phyloP scores from a whole-genome alignment of 2,329 filamentous ascomycete species.

The Neofusicoccum ribis region DNA sequence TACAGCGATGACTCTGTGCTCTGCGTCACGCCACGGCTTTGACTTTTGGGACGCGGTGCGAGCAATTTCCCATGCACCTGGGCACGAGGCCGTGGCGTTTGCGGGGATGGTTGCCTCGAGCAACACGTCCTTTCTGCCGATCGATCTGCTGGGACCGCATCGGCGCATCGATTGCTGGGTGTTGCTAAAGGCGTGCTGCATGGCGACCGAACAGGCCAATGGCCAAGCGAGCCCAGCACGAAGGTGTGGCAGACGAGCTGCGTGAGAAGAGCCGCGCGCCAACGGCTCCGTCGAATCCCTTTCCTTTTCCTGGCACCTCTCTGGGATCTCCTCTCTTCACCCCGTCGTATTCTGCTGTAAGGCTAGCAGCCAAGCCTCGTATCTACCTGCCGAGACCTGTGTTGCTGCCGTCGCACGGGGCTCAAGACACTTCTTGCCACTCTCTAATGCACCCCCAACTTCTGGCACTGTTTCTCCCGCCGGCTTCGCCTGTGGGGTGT shows the following conservation, averaged over 20 bases:
- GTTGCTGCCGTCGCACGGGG: neutral
- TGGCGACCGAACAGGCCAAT: neutral
- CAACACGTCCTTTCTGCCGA: neutral
- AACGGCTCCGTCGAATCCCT: neutral
- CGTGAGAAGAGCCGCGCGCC: neutral
- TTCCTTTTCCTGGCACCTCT: neutral
- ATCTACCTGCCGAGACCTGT: constrained; percentile 7
- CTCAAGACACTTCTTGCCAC: neutral
- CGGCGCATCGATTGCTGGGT: neutral
- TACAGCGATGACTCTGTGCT: neutral
- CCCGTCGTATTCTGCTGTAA: neutral
- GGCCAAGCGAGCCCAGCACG: too few relatives aligned
- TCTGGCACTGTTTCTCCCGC: neutral
- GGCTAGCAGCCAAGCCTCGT: constrained; percentile 12
- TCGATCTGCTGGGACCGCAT: neutral
- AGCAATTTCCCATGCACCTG: neutral
- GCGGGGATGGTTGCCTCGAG: constrained; percentile 8
- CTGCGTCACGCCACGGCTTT: neutral
- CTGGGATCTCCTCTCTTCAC: neutral
- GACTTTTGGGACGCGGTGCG: neutral
- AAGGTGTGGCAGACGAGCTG: neutral
- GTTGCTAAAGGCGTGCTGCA: neutral
- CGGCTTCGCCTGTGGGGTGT: neutral
- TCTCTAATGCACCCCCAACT: neutral
- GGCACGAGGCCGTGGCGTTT: neutral